Conservation (phyloP, 257 asterid genomes). For the Lavandula angustifolia region DNA sequence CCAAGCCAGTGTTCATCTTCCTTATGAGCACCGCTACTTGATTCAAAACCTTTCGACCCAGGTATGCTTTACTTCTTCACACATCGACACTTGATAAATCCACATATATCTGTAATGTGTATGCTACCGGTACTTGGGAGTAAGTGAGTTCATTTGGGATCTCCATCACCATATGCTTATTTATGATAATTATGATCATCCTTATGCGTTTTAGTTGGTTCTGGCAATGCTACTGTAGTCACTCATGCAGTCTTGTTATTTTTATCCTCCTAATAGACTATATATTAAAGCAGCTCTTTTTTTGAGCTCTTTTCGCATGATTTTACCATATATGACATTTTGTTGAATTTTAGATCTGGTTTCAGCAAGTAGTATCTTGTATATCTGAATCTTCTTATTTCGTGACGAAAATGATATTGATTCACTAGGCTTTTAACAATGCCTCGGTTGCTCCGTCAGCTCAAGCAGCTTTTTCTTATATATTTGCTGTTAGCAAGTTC, state of each 20-base stretch:
- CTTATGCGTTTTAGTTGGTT: constrained; percentile 1
- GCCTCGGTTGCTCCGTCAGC: constrained; percentile 87
- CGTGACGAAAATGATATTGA: neutral
- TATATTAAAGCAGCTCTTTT: neutral
- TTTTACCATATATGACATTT: constrained; percentile 5
- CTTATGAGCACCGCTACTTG: constrained; percentile 69
- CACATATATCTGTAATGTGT: neutral
- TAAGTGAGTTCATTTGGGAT: neutral
- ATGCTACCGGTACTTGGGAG: neutral
- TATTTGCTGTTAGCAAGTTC: constrained; percentile 91
- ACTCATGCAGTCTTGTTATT: neutral
- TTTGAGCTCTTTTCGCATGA: neutral
- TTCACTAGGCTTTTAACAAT: constrained; percentile 68
- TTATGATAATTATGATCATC: too few species aligned
- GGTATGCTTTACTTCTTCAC: constrained; percentile 45
- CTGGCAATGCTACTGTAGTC: neutral
- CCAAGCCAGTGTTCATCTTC: constrained; percentile 87
- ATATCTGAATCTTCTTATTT: neutral
- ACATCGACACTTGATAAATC: neutral
- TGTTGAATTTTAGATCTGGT: constrained; percentile 5
- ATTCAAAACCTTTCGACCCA: constrained; percentile 84
- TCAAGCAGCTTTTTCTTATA: constrained; percentile 87
- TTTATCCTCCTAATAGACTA: neutral
- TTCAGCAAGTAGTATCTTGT: constrained; percentile 8
- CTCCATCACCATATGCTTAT: neutral